Percentiles rank a stretch among this genome's conserved stretches.
Evolutionary conservation across 345 rosid genomes (phyloP).

Genomic region (Salix brachista): DNA sequence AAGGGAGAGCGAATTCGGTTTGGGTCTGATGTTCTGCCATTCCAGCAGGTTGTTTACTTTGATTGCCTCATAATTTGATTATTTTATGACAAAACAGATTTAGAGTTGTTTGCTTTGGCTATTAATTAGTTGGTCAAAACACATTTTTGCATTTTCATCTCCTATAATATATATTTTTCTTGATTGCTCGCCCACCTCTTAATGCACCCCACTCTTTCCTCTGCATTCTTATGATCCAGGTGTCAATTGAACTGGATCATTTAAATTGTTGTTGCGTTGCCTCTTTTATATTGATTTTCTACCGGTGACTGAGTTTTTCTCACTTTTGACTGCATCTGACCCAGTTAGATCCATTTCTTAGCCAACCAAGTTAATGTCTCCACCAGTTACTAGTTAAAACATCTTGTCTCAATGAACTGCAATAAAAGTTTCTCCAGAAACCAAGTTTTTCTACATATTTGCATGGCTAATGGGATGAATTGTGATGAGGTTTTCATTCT

Average conservation of each 20-base stretch:
- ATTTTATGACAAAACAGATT: not conserved
- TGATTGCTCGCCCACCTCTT: not conserved
- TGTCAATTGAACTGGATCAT: not conserved
- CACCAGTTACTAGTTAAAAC: no score
- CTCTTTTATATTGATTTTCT: not conserved
- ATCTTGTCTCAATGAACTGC: not conserved
- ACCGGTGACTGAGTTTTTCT: not conserved
- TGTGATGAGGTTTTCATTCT: not conserved
- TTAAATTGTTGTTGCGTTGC: not conserved
- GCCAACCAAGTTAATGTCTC: no score
- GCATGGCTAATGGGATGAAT: not conserved
- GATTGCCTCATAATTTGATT: not conserved
- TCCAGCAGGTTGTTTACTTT: conserved; percentile 61
- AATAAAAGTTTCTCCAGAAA: not conserved
- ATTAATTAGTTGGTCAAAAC: not conserved
- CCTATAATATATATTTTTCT: not conserved
- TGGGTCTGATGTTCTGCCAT: conserved; percentile 77
- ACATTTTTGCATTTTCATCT: not conserved
- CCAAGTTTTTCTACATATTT: not conserved
- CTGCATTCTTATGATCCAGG: not conserved
- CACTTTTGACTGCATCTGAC: not conserved
- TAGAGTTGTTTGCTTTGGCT: not conserved
- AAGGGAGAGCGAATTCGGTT: conserved; percentile 89
- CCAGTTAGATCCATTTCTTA: no score
- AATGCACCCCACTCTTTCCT: not conserved